A percentile compares a stretch with the other conserved stretches of the same genome.
phyloP scores from a whole-genome alignment of 2,329 filamentous ascomycete species.

The Kalaharituber pfeilii region DNA sequence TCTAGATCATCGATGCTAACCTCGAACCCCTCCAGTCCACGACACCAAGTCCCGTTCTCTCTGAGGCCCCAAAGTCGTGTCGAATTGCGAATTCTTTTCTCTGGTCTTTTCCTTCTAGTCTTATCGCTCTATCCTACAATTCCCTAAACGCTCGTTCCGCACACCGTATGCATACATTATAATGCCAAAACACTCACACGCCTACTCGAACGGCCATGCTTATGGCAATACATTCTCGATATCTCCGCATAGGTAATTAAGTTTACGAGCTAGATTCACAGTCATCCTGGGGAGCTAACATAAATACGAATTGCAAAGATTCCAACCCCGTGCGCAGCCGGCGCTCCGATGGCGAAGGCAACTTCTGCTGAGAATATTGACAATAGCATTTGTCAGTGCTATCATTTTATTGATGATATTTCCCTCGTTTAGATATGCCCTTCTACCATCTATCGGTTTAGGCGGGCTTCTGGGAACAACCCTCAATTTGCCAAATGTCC shows the following conservation, averaged over 20 bases:
- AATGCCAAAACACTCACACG: conserved; percentile 67
- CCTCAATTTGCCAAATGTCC: conserved; percentile 58
- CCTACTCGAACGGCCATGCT: conserved; percentile 60
- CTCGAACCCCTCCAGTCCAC: too few species aligned
- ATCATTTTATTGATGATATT: conserved; percentile 53
- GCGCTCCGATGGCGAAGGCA: conserved; percentile 53
- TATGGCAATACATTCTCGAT: conserved; percentile 76
- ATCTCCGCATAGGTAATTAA: conserved; percentile 61
- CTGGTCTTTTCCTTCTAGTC: too few species aligned
- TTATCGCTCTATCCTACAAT: too few species aligned
- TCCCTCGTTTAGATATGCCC: conserved; percentile 49
- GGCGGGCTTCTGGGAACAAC: conserved; percentile 38
- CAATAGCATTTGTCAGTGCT: conserved; percentile 37
- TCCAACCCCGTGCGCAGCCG: conserved; percentile 65
- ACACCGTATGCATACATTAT: conserved; percentile 34
- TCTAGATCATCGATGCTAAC: too few species aligned
- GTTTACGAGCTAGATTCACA: conserved; percentile 4
- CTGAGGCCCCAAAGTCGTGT: too few species aligned
- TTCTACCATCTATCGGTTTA: conserved; percentile 51
- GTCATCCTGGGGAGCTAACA: conserved; percentile 16
- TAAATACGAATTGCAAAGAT: conserved; percentile 41
- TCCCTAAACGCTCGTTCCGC: too few species aligned
- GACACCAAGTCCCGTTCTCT: too few species aligned
- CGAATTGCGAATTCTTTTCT: too few species aligned
- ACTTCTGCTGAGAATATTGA: conserved; percentile 53